Conservation (phyloP, 768 basidiomycete species). For the Boletus patriciae region DNA sequence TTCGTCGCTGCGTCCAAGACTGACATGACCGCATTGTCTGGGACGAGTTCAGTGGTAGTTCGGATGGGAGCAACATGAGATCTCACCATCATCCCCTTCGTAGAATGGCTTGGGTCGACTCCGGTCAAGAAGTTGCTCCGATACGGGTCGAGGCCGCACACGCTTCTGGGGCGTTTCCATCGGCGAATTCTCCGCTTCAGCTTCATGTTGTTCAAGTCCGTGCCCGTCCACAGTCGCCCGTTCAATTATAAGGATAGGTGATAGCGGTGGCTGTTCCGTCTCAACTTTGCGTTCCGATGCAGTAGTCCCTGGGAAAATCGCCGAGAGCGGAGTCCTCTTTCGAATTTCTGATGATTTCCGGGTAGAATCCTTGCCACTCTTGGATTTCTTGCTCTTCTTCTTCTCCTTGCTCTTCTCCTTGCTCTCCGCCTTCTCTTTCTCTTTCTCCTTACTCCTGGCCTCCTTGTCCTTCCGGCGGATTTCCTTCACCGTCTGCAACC, state of each 20-base stretch:
- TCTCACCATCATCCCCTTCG: conserved; percentile 47
- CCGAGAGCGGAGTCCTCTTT: conserved; percentile 52
- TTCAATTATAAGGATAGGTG: conserved; percentile 44
- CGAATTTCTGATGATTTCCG: conserved; percentile 50
- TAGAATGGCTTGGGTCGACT: conserved; percentile 51
- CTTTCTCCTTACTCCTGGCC: conserved; percentile 39
- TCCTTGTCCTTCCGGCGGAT: conserved; percentile 41
- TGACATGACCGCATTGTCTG: conserved; percentile 55
- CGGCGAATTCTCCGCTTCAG: background rate
- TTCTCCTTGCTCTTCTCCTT: conserved; percentile 30
- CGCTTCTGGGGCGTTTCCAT: conserved; percentile 40
- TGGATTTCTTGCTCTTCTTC: conserved; percentile 30
- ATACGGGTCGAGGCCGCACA: conserved; percentile 54
- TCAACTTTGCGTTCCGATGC: conserved; percentile 17
- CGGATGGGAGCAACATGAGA: background rate
- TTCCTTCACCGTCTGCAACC: conserved; percentile 50
- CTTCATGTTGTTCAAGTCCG: conserved; percentile 3
- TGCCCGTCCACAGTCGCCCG: conserved; percentile 57
- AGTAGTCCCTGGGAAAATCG: conserved; percentile 55
- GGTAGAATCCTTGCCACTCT: conserved; percentile 37
- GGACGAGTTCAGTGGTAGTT: background rate
- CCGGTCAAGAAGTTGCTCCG: conserved; percentile 58
- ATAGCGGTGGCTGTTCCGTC: background rate
- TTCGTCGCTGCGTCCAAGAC: conserved; percentile 79
- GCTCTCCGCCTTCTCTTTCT: conserved; percentile 34